Conservation (phyloP, 2,329 filamentous ascomycete genomes). For the Penicillium sp. region DNA sequence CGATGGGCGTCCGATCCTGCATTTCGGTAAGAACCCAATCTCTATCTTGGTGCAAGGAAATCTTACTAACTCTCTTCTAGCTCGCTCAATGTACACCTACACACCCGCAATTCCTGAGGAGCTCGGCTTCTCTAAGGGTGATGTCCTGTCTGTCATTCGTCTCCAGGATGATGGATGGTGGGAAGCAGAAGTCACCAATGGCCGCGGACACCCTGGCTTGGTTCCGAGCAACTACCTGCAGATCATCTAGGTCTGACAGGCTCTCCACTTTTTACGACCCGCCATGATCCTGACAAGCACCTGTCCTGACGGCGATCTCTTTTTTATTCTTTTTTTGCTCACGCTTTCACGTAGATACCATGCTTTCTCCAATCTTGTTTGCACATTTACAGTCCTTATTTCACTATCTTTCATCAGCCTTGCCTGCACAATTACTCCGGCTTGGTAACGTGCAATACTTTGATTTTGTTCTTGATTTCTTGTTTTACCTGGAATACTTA, state of each 20-base stretch:
- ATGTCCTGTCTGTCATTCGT: conserved; percentile 81
- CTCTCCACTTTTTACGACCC: conserved; percentile 25
- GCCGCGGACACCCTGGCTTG: conserved; percentile 52
- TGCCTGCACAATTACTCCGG: conserved; percentile 8
- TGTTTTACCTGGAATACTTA: conserved; percentile 10
- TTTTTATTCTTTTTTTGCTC: background rate
- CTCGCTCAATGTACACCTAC: conserved; percentile 92
- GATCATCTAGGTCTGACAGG: conserved; percentile 45
- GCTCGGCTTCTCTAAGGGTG: conserved; percentile 86
- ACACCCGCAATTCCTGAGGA: conserved; percentile 94
- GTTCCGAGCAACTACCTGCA: conserved; percentile 70
- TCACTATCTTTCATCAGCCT: conserved; percentile 3
- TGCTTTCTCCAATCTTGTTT: conserved; percentile 12
- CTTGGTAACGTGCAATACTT: conserved; percentile 7
- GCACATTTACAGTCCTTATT: conserved; percentile 23
- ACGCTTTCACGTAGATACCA: conserved; percentile 15
- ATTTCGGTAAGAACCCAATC: conserved; percentile 70
- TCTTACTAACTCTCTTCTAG: conserved; percentile 49
- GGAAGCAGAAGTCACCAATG: conserved; percentile 85
- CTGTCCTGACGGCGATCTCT: conserved; percentile 18
- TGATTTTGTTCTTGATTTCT: conserved; percentile 5
- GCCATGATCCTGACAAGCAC: conserved; percentile 21
- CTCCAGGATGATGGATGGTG: conserved; percentile 99
- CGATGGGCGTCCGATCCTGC: conserved; percentile 83
- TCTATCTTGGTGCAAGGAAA: background rate